Evolutionary conservation across 75 land plant genomes (phyloP).

Genomic region (Selaginella tamariscina): DNA sequence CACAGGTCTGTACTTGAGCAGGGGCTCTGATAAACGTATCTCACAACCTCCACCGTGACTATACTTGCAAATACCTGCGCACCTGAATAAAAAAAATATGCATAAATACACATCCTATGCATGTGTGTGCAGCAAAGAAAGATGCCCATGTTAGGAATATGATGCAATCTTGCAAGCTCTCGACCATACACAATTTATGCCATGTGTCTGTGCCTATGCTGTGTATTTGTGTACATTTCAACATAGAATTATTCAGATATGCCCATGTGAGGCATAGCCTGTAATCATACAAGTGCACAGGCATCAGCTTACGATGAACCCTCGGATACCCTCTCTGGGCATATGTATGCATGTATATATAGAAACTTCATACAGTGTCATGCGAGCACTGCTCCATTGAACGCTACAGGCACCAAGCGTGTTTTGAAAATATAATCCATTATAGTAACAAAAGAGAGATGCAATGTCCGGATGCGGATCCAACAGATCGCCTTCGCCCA

Average conservation of each 20-base stretch:
- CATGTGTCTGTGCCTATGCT: background rate
- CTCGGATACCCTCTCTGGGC: background rate
- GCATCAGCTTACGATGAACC: no score
- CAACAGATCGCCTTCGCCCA: slow-evolving; percentile 9
- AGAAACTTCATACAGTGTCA: slow-evolving; percentile 19
- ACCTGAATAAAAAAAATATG: slow-evolving; percentile 12
- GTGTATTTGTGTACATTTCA: no score
- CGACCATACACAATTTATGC: background rate
- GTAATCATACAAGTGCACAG: no score
- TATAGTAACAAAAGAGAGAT: slow-evolving; percentile 28
- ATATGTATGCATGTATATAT: background rate
- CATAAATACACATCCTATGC: background rate
- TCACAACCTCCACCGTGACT: slow-evolving; percentile 28
- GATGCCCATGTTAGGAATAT: background rate
- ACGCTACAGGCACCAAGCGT: slow-evolving; percentile 31
- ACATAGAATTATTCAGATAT: no score
- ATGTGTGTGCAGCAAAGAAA: background rate
- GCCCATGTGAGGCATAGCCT: no score
- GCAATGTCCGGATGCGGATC: slow-evolving; percentile 27
- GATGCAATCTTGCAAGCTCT: background rate
- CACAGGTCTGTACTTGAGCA: slow-evolving; percentile 24
- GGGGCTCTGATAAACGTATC: slow-evolving; percentile 34
- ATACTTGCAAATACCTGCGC: slow-evolving; percentile 32
- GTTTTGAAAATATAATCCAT: slow-evolving; percentile 27
- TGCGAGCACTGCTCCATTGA: slow-evolving; percentile 27